Conservation (phyloP, 2,329 filamentous ascomycete species). For the Colletotrichum eremochloae region DNA sequence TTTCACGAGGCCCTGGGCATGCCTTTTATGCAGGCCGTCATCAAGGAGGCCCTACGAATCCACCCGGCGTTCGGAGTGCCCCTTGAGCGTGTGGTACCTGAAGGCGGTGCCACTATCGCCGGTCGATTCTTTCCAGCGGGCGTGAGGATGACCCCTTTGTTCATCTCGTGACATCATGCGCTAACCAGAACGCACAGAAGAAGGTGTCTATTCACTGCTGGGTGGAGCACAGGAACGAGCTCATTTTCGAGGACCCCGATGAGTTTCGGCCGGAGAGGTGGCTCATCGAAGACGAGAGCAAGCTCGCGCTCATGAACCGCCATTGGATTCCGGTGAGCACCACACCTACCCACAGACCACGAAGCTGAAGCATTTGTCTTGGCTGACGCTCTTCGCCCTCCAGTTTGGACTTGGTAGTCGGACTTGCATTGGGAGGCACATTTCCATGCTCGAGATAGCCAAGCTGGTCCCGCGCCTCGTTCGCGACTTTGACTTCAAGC, state of each 20-base stretch:
- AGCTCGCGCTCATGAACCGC: slow-evolving; percentile 39
- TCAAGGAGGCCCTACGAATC: slow-evolving; percentile 66
- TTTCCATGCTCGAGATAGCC: slow-evolving; percentile 58
- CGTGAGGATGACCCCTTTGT: slow-evolving; percentile 33
- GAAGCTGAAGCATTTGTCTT: background rate
- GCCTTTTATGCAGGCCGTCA: slow-evolving; percentile 64
- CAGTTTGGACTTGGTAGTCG: slow-evolving; percentile 64
- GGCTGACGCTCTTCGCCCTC: background rate
- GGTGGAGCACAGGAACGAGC: slow-evolving; percentile 45
- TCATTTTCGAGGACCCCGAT: slow-evolving; percentile 54
- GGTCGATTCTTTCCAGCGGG: slow-evolving; percentile 49
- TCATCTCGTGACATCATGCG: background rate
- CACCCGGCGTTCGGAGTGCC: slow-evolving; percentile 62
- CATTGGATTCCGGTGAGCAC: slow-evolving; percentile 26
- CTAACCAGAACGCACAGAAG: background rate
- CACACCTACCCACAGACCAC: background rate
- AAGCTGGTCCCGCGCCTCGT: slow-evolving; percentile 57
- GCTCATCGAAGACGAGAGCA: slow-evolving; percentile 45
- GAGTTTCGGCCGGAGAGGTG: slow-evolving; percentile 56
- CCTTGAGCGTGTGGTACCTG: slow-evolving; percentile 61
- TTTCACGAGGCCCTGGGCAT: slow-evolving; percentile 50
- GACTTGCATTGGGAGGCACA: slow-evolving; percentile 59
- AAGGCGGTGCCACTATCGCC: slow-evolving; percentile 57
- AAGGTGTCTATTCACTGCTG: background rate
- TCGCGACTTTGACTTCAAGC: slow-evolving; percentile 51